A percentile compares a stretch with the other conserved stretches of the same genome.
Conservation (phyloP, 768 basidiomycete genomes). For the Rhodocollybia butyracea region DNA sequence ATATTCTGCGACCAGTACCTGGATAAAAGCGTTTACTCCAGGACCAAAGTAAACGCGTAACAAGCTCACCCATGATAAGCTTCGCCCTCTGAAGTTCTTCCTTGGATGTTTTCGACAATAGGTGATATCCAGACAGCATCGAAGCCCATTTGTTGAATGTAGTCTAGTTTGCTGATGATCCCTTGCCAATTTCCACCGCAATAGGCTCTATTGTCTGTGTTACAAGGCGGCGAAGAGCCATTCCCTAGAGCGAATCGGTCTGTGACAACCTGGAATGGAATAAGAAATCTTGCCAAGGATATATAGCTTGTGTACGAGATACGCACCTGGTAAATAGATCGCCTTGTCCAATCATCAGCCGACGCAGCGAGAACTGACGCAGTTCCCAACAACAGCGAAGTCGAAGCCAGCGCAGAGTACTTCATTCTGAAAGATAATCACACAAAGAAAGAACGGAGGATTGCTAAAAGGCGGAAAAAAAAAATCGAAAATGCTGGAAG, state of each 20-base stretch:
- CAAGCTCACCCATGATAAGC: slow-evolving; percentile 68
- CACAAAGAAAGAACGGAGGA: not conserved
- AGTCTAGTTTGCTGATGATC: slow-evolving; percentile 64
- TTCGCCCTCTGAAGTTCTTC: slow-evolving; percentile 59
- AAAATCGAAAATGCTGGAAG: not conserved
- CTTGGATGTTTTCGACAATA: slow-evolving; percentile 59
- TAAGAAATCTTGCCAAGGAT: not conserved
- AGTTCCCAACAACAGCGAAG: not conserved
- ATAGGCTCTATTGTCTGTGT: slow-evolving; percentile 52
- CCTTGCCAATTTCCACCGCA: slow-evolving; percentile 73
- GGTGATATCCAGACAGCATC: slow-evolving; percentile 80
- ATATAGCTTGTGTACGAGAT: not conserved
- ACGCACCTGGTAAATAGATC: slow-evolving; percentile 24
- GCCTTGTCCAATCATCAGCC: slow-evolving; percentile 19
- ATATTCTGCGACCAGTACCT: slow-evolving; percentile 51
- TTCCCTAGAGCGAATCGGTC: slow-evolving; percentile 64
- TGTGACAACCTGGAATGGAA: slow-evolving; percentile 44
- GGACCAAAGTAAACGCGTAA: not conserved
- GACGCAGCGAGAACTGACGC: not conserved
- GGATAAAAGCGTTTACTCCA: not conserved
- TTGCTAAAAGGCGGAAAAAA: not conserved
- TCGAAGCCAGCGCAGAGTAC: not conserved
- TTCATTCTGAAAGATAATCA: not conserved
- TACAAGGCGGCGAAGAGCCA: slow-evolving; percentile 43
- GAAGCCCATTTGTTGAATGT: slow-evolving; percentile 72